These are phyloP conservation scores for Mycena vulgaris DNA, from an alignment of 768 basidiomycete species.

Conservation along the genomic window DNA sequence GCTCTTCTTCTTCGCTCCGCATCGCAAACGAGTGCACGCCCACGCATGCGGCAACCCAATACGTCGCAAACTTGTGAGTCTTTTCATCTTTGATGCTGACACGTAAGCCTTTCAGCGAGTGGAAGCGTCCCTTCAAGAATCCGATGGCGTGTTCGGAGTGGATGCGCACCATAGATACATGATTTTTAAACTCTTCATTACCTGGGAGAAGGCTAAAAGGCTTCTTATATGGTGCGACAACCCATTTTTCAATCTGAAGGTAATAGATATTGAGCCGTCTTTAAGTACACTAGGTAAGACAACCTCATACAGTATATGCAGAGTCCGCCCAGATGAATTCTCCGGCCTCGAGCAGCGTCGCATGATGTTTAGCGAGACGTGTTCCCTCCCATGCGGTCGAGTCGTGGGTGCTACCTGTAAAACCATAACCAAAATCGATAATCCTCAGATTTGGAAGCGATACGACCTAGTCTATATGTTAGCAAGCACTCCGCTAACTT, in stretches of 20 bases:
- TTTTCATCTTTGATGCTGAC: slow-evolving; percentile 27
- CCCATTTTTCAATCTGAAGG: background rate
- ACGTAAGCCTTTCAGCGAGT: slow-evolving; percentile 6
- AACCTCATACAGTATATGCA: too few relatives aligned
- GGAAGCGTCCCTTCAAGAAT: slow-evolving; percentile 19
- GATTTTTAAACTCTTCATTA: background rate
- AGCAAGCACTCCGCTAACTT: background rate
- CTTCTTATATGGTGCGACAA: background rate
- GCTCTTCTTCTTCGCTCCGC: slow-evolving; percentile 39
- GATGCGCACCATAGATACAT: too few relatives aligned
- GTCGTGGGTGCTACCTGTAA: slow-evolving; percentile 44
- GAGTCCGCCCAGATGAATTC: slow-evolving; percentile 9
- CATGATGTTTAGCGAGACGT: background rate
- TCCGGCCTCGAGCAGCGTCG: background rate
- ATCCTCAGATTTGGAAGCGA: slow-evolving; percentile 38
- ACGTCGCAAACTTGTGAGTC: background rate
- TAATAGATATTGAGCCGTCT: too few relatives aligned
- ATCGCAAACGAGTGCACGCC: slow-evolving; percentile 42
- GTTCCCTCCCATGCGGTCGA: slow-evolving; percentile 41
- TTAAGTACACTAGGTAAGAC: too few relatives aligned
- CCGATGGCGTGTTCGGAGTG: slow-evolving; percentile 47
- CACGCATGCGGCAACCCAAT: slow-evolving; percentile 40
- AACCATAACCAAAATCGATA: slow-evolving; percentile 32
- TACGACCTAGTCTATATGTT: background rate
- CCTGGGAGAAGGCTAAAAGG: background rate